A percentile compares a stretch with the other conserved stretches of the same genome.
Evolutionary conservation across 257 asterid species (phyloP).

Genomic region (Penstemon newberryi): DNA sequence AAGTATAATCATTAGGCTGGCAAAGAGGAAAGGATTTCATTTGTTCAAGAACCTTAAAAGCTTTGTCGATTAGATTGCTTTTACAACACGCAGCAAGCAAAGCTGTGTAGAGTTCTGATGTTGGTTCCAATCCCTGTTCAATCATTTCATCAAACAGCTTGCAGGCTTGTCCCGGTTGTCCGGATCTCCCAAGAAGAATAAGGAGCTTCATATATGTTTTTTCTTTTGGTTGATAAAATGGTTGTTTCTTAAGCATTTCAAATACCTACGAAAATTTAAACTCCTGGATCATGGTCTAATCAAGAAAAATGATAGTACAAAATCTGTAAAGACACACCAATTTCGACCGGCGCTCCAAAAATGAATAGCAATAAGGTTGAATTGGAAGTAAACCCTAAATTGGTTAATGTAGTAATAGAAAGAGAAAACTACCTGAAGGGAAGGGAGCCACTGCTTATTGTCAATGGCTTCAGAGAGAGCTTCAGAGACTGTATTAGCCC

Average conservation of each 20-base stretch:
- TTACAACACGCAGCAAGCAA: constrained; percentile 73
- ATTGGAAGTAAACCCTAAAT: no score
- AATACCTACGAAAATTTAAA: constrained; percentile 49
- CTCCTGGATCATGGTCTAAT: no score
- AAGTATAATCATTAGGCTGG: constrained; percentile 89
- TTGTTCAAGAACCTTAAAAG: constrained; percentile 56
- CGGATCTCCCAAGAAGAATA: constrained; percentile 85
- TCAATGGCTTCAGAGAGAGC: constrained; percentile 66
- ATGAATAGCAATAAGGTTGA: no score
- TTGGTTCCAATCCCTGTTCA: constrained; percentile 73
- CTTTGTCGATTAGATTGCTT: constrained; percentile 66
- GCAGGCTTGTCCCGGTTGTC: constrained; percentile 78
- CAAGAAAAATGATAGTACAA: no score
- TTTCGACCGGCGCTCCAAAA: no score
- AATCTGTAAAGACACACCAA: no score
- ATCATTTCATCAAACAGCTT: constrained; percentile 79
- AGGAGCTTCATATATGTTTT: constrained; percentile 89
- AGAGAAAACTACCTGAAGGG: constrained; percentile 54
- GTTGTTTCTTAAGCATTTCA: constrained; percentile 77
- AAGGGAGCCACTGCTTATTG: constrained; percentile 66
- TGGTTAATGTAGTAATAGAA: no score
- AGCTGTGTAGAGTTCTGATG: constrained; percentile 74
- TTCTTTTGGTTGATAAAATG: constrained; percentile 83
- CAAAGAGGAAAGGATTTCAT: constrained; percentile 72
- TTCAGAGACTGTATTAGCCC: constrained; percentile 83